phyloP scores from a whole-genome alignment of 768 basidiomycete species.

The Paxillus rubicundulus region DNA sequence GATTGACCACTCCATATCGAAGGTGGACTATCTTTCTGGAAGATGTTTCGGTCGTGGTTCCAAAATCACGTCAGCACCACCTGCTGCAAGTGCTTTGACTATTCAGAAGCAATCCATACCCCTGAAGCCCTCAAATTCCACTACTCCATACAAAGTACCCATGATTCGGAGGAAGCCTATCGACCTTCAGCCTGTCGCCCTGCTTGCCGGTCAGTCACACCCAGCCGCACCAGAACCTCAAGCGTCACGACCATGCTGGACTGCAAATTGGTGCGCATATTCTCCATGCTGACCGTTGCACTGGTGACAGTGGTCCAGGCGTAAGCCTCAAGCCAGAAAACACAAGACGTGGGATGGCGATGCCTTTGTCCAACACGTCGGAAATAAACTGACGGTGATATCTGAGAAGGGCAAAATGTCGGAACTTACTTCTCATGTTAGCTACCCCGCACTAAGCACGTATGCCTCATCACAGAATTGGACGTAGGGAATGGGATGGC shows the following conservation, averaged over 20 bases:
- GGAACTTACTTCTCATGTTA: background rate
- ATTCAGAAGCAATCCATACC: conserved; percentile 32
- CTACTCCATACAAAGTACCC: conserved; percentile 22
- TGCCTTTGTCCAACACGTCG: conserved; percentile 53
- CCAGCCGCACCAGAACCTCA: conserved; percentile 6
- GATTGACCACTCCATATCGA: conserved; percentile 56
- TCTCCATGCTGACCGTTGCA: background rate
- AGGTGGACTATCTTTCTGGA: conserved; percentile 60
- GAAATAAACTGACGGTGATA: conserved; percentile 55
- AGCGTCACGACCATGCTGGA: conserved; percentile 48
- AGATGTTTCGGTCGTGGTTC: conserved; percentile 53
- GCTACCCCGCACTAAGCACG: conserved; percentile 7
- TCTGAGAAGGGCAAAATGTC: conserved; percentile 73
- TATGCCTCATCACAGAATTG: conserved; percentile 45
- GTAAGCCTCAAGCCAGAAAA: conserved; percentile 69
- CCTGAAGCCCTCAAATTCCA: conserved; percentile 27
- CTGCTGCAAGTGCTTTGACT: conserved; percentile 25
- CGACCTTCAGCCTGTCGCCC: conserved; percentile 41
- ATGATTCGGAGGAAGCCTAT: conserved; percentile 28
- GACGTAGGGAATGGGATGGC: conserved; percentile 60
- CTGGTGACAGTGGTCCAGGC: conserved; percentile 42
- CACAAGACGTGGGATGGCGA: conserved; percentile 88
- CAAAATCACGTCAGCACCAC: conserved; percentile 14
- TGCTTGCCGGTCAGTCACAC: conserved; percentile 24
- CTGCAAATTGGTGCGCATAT: conserved; percentile 60